Evolutionary conservation across 31 red algal genomes (phyloP).

Genomic region (Porphyra umbilicalis): DNA sequence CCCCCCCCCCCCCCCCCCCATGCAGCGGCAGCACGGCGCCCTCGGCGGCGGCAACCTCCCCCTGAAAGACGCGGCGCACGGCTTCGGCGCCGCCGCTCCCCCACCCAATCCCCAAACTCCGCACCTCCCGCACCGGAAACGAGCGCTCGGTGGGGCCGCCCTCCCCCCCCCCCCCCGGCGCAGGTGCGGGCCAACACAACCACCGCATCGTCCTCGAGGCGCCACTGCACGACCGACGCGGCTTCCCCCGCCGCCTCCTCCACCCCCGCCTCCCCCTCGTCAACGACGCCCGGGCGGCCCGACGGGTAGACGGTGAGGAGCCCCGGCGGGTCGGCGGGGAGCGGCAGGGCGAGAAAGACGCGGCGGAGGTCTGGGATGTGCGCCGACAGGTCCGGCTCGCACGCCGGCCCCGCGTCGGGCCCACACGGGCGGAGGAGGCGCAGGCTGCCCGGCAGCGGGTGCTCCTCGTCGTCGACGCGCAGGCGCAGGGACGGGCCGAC

Average conservation of each 20-base stretch:
- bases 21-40: background rate
- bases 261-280: background rate
- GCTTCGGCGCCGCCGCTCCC: background rate
- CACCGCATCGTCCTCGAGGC: background rate
- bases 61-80: background rate
- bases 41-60: background rate
- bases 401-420: background rate
- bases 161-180: background rate
- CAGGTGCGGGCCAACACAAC: background rate
- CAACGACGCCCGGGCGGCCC: background rate
- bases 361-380: background rate
- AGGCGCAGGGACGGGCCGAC: background rate
- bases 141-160: background rate
- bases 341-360: background rate
- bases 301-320: constrained; percentile 1
- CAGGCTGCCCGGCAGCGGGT: background rate
- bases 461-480: background rate
- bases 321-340: background rate
- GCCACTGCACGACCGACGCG: background rate
- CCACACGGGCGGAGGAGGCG: background rate
- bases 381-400: background rate
- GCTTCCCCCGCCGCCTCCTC: background rate
- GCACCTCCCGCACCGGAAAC: background rate
- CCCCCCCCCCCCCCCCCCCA: background rate
- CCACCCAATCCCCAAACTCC: background rate